Conservation (phyloP, 805 yeast genomes). For the Candida berthetii region DNA sequence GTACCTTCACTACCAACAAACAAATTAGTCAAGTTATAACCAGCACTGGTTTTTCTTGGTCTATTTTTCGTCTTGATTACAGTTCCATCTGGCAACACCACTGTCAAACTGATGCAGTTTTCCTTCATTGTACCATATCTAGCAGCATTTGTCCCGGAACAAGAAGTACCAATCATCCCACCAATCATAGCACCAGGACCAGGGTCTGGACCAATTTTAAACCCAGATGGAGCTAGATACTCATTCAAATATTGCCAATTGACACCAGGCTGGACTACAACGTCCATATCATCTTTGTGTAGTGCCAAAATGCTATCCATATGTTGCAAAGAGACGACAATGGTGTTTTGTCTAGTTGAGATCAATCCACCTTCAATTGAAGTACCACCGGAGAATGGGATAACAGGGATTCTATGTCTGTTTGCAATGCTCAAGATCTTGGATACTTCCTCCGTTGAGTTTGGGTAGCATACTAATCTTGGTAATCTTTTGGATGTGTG, state of each 20-base stretch:
- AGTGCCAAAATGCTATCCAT: slow-evolving; percentile 52
- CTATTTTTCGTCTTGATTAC: slow-evolving; percentile 61
- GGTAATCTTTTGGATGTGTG: slow-evolving; percentile 53
- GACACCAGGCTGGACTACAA: slow-evolving; percentile 68
- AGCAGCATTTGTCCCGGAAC: slow-evolving; percentile 71
- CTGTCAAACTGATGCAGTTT: slow-evolving; percentile 54
- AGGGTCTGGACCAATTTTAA: slow-evolving; percentile 71
- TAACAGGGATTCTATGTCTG: slow-evolving; percentile 55
- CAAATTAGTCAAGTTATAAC: slow-evolving; percentile 62
- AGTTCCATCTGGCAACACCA: slow-evolving; percentile 72
- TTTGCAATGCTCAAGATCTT: slow-evolving; percentile 50
- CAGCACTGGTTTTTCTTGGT: slow-evolving; percentile 69
- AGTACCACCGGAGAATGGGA: slow-evolving; percentile 71
- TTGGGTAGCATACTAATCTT: slow-evolving; percentile 48
- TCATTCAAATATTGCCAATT: slow-evolving; percentile 65
- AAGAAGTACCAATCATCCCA: slow-evolving; percentile 67
- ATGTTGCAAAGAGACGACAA: slow-evolving; percentile 34
- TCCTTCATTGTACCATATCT: slow-evolving; percentile 75
- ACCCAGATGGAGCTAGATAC: slow-evolving; percentile 41
- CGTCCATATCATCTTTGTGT: slow-evolving; percentile 57
- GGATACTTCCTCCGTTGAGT: slow-evolving; percentile 58
- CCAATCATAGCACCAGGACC: slow-evolving; percentile 74
- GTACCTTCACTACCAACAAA: slow-evolving; percentile 75
- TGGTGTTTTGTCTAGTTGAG: slow-evolving; percentile 52
- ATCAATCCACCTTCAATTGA: slow-evolving; percentile 73